phyloP scores from a whole-genome alignment of 306 rosid species.

The Cicer cuneatum region DNA sequence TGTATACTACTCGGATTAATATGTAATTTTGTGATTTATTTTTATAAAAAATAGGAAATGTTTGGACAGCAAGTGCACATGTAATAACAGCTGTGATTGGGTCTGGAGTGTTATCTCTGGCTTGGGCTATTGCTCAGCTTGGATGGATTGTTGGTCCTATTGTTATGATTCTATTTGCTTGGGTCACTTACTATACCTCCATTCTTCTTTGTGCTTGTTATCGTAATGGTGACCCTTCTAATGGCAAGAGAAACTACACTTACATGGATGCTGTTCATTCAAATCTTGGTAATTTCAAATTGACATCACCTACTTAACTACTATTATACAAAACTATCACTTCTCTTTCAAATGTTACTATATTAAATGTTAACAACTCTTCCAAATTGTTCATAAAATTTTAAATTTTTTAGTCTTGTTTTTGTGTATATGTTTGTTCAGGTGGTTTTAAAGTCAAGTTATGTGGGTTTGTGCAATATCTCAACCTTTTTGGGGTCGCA shows the following conservation, averaged over 20 bases:
- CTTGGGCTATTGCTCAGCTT: constrained; percentile 89
- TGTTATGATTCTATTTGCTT: constrained; percentile 73
- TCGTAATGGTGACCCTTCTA: constrained; percentile 67
- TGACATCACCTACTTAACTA: too few species aligned
- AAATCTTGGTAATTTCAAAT: constrained; percentile 59
- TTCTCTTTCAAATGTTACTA: too few species aligned
- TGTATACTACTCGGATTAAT: too few species aligned
- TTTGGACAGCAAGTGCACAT: constrained; percentile 87
- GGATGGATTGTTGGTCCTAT: constrained; percentile 93
- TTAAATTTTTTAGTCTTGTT: not conserved
- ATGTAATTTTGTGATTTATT: too few species aligned
- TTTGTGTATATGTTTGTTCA: constrained; percentile 16
- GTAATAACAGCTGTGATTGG: constrained; percentile 90
- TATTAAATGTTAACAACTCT: too few species aligned
- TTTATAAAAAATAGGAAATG: constrained; percentile 52
- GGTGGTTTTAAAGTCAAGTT: constrained; percentile 71
- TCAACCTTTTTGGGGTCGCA: constrained; percentile 74
- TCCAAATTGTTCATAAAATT: too few species aligned
- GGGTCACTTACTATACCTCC: constrained; percentile 81
- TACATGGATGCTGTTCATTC: constrained; percentile 78
- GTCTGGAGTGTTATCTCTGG: constrained; percentile 81
- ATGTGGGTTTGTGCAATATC: constrained; percentile 82
- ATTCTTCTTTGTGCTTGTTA: constrained; percentile 76
- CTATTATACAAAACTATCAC: too few species aligned
- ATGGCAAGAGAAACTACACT: constrained; percentile 89